A percentile compares a stretch with the other conserved stretches of the same genome.
These are phyloP conservation scores for Talaromyces stipitatus DNA, from an alignment of 495 filamentous ascomycete genomes.

Conservation along the genomic window DNA sequence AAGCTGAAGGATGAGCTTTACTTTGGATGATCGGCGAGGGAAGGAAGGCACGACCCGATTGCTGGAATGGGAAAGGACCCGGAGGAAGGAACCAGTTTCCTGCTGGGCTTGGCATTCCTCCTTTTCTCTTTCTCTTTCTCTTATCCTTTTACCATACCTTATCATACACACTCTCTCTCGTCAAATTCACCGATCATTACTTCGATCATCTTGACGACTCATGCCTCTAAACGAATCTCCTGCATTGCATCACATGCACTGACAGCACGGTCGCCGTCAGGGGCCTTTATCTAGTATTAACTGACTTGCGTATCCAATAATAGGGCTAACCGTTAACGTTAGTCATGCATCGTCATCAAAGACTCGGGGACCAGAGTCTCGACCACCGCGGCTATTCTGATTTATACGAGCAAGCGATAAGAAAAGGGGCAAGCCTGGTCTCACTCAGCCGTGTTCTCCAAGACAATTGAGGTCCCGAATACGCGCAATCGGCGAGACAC, in stretches of 20 bases:
- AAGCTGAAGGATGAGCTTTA: no score
- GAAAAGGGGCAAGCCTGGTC: not conserved
- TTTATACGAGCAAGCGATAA: not conserved
- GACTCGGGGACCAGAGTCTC: no score
- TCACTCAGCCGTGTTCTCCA: not conserved
- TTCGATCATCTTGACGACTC: not conserved
- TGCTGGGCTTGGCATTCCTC: no score
- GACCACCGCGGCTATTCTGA: not conserved
- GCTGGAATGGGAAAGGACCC: no score
- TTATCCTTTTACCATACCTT: no score
- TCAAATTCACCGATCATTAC: no score
- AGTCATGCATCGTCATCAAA: not conserved
- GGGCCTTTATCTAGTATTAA: not conserved
- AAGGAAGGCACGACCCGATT: no score
- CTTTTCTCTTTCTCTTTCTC: no score
- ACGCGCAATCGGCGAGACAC: not conserved
- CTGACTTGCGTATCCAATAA: not conserved
- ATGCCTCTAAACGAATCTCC: not conserved
- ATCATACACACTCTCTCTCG: no score
- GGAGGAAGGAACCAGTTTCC: no score
- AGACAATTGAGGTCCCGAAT: not conserved
- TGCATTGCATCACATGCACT: not conserved
- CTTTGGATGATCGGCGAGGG: no score
- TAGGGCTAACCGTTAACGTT: not conserved
- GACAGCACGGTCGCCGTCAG: not conserved